Conservation (phyloP, 2,329 filamentous ascomycete genomes). For the Bipolaris cookei region DNA sequence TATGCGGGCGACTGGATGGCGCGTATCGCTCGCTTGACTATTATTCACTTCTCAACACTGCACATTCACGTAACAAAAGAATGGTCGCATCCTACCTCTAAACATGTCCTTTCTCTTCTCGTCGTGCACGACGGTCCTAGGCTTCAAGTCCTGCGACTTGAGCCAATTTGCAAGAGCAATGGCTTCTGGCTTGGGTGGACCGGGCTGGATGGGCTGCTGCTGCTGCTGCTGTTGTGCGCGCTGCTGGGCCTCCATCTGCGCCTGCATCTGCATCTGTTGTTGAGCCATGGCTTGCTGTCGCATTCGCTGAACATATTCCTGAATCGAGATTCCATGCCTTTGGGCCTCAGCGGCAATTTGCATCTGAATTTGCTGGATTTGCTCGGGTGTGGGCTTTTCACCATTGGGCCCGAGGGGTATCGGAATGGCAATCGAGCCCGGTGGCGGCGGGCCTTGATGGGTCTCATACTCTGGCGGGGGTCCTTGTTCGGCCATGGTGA, state of each 20-base stretch:
- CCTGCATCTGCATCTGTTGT: conserved; percentile 46
- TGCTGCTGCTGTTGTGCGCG: conserved; percentile 45
- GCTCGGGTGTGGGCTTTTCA: conserved; percentile 75
- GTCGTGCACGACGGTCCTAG: conserved; percentile 88
- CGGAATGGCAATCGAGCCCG: conserved; percentile 26
- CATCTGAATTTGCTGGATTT: conserved; percentile 82
- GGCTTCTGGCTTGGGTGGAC: conserved; percentile 86
- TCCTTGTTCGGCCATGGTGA: conserved; percentile 31
- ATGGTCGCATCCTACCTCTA: conserved; percentile 65
- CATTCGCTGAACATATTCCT: conserved; percentile 73
- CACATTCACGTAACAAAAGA: too few species aligned
- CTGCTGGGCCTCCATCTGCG: conserved; percentile 40
- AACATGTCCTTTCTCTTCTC: conserved; percentile 99
- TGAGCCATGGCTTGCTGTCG: conserved; percentile 62
- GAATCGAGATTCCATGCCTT: conserved; percentile 82
- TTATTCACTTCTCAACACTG: not conserved
- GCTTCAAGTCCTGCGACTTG: conserved; percentile 82
- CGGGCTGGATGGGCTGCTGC: conserved; percentile 72
- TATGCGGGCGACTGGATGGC: conserved; percentile 89
- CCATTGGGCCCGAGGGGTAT: conserved; percentile 43
- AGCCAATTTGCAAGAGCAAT: conserved; percentile 90
- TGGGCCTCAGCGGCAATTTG: conserved; percentile 83
- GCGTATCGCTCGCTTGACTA: conserved; percentile 94
- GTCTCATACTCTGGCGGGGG: conserved; percentile 21
- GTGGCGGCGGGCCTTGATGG: conserved; percentile 23